A percentile compares a stretch with the other conserved stretches of the same genome.
phyloP scores from a whole-genome alignment of 2,329 filamentous ascomycete species.

The Beauveria sp. region DNA sequence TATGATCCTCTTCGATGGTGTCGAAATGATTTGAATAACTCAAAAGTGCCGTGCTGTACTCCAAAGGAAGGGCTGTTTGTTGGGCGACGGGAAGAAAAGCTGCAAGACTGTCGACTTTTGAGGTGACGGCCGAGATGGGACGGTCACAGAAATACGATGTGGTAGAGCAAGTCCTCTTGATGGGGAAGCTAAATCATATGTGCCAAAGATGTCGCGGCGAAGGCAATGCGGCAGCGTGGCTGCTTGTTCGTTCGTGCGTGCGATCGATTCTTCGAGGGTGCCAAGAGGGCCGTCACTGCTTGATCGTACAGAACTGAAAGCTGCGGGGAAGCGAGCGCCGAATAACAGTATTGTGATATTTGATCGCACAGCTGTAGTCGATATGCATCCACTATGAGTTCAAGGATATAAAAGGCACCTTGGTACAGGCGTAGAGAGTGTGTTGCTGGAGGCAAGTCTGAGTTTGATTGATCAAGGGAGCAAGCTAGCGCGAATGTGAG shows the following conservation, averaged over 20 bases:
- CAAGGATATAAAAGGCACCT: not conserved
- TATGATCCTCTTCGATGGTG: not conserved
- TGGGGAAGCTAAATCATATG: not conserved
- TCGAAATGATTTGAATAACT: not conserved
- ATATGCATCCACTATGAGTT: not conserved
- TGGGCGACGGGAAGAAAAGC: not conserved
- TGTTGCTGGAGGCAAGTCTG: conserved; percentile 3
- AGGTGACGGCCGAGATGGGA: not conserved
- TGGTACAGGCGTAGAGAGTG: not conserved
- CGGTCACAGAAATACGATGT: too few relatives aligned
- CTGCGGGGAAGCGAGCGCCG: not conserved
- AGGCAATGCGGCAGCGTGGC: not conserved
- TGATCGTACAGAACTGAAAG: not conserved
- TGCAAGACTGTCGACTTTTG: not conserved
- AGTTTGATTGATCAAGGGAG: not conserved
- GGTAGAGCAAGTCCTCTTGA: not conserved
- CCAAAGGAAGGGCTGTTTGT: not conserved
- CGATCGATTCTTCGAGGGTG: not conserved
- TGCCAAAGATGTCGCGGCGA: not conserved
- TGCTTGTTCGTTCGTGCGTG: not conserved
- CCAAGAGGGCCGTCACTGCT: not conserved
- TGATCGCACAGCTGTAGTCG: not conserved
- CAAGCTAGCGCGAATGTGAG: not conserved
- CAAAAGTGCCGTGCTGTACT: not conserved
- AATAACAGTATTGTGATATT: not conserved